phyloP scores from a whole-genome alignment of 2,329 filamentous ascomycete genomes.

The Apiospora sp. region DNA sequence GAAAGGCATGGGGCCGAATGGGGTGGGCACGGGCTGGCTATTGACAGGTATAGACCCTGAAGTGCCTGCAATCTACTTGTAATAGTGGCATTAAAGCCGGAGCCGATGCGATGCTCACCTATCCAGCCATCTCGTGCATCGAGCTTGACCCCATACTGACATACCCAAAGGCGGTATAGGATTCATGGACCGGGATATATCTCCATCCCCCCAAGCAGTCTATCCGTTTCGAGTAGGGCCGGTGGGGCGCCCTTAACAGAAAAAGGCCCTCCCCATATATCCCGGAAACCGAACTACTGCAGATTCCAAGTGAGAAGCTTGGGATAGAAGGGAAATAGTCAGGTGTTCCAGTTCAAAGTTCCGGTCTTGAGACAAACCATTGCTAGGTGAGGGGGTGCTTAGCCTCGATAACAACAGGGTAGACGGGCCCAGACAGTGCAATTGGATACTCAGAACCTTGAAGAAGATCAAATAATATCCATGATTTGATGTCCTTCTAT shows the following conservation, averaged over 20 bases:
- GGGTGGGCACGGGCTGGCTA: background rate
- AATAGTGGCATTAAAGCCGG: background rate
- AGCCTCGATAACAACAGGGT: background rate
- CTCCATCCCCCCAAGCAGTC: background rate
- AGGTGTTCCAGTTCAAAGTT: background rate
- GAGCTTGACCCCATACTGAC: background rate
- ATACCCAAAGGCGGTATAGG: conserved; percentile 14
- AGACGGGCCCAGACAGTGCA: background rate
- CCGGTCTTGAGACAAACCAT: background rate
- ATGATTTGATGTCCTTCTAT: background rate
- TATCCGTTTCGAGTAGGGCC: background rate
- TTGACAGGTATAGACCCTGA: background rate
- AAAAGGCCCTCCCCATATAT: background rate
- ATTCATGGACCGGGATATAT: background rate
- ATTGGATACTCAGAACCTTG: background rate
- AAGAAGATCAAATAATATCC: background rate
- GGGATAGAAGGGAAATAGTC: background rate
- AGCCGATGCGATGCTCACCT: background rate
- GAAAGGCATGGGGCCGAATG: conserved; percentile 23
- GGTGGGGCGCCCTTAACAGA: background rate
- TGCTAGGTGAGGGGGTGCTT: conserved; percentile 3
- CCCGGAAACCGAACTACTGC: conserved; percentile 8
- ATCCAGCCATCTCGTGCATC: background rate
- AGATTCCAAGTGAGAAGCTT: background rate
- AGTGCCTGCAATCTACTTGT: background rate